A percentile compares a stretch with the other conserved stretches of the same genome.
These are phyloP conservation scores for Anethum foeniculum DNA, from an alignment of 140 eudicot species.

Conservation along the genomic window DNA sequence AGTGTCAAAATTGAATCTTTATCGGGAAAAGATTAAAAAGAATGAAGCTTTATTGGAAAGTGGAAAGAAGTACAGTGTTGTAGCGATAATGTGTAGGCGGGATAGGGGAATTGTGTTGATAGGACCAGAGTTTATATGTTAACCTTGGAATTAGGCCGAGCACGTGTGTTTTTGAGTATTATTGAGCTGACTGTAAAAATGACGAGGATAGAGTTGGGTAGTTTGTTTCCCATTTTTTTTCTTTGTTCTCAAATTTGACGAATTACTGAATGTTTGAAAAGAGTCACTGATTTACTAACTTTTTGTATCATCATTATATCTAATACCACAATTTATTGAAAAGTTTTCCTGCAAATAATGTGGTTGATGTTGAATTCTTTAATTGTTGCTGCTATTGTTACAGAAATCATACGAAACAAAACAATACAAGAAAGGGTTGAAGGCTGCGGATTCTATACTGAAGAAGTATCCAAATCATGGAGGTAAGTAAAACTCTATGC, in stretches of 20 bases:
- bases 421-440: constrained; percentile 91
- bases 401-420: constrained; percentile 98
- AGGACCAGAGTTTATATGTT: neutral
- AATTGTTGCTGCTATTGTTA: constrained; percentile 5
- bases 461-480: constrained; percentile 98
- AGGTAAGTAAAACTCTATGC: constrained; percentile 44
- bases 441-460: constrained; percentile 92
- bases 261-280: neutral
- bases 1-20: neutral
- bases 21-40: neutral
- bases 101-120: neutral
- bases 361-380: neutral
- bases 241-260: neutral
- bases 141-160: neutral
- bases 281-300: neutral
- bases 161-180: neutral
- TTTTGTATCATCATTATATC: neutral
- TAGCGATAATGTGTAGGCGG: neutral
- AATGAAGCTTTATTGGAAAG: neutral
- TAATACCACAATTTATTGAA: neutral
- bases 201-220: neutral
- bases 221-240: neutral
- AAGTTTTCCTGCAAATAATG: neutral
- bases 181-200: neutral
- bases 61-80: neutral